Percentiles rank a stretch among this genome's conserved stretches.
phyloP scores from a whole-genome alignment of 306 rosid genomes.

The Vigna trinervia region DNA sequence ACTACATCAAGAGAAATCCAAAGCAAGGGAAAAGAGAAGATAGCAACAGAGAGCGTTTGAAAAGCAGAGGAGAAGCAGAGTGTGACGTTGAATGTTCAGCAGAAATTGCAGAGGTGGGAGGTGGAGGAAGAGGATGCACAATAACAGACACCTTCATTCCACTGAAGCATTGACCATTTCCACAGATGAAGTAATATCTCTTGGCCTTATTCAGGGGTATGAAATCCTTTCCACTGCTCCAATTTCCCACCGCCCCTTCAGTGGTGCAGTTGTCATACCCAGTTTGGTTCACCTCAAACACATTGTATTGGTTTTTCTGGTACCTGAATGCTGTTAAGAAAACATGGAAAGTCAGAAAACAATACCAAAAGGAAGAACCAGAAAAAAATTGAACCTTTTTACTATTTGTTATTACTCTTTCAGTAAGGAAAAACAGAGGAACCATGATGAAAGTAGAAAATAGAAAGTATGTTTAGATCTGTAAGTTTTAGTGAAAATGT shows the following conservation, averaged over 20 bases:
- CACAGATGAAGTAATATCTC: conserved; percentile 83
- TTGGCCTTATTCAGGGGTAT: conserved; percentile 59
- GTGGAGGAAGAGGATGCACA: conserved; percentile 72
- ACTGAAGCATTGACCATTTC: conserved; percentile 84
- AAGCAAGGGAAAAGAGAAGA: neutral
- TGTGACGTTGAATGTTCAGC: conserved; percentile 23
- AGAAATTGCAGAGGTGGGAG: conserved; percentile 47
- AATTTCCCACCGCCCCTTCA: conserved; percentile 84
- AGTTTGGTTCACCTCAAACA: conserved; percentile 87
- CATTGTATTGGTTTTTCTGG: conserved; percentile 85
- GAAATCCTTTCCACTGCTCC: conserved; percentile 95
- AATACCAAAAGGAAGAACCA: neutral
- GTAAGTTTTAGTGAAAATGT: neutral
- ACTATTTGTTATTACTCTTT: too few species aligned
- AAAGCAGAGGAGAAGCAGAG: conserved; percentile 39
- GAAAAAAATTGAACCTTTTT: neutral
- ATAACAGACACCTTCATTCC: conserved; percentile 84
- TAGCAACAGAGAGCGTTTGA: neutral
- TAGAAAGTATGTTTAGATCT: conserved; percentile 38
- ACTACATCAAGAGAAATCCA: neutral
- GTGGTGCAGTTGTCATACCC: conserved; percentile 92
- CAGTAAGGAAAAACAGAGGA: neutral
- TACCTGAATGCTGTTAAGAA: conserved; percentile 79
- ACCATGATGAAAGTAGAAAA: neutral
- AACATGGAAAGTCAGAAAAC: too few species aligned